Percentiles rank a stretch among this genome's conserved stretches.
Conservation (phyloP, 1,284 basidiomycete species). For the Caloboletus inedulis region DNA sequence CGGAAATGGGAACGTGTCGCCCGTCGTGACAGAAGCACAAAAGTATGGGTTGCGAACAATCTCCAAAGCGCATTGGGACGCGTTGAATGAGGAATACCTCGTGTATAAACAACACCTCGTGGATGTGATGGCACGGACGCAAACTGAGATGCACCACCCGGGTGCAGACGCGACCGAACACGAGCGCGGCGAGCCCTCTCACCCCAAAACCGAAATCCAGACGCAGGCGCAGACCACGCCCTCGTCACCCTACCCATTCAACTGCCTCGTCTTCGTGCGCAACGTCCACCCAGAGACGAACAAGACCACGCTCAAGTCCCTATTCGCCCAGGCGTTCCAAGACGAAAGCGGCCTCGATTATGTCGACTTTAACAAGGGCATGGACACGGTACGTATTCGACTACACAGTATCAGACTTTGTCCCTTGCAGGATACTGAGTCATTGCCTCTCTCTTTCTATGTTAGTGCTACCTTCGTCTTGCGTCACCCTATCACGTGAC, state of each 20-base stretch:
- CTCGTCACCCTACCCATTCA: constrained; percentile 50
- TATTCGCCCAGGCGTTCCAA: constrained; percentile 49
- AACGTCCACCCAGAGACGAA: constrained; percentile 71
- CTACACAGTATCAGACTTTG: neutral
- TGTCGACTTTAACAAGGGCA: constrained; percentile 74
- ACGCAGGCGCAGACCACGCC: constrained; percentile 21
- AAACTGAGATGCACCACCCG: constrained; percentile 10
- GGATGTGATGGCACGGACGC: constrained; percentile 39
- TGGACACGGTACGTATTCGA: constrained; percentile 53
- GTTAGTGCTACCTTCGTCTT: constrained; percentile 71
- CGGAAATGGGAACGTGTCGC: neutral
- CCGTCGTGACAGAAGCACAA: constrained; percentile 39
- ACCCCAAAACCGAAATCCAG: neutral
- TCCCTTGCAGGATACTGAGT: constrained; percentile 6
- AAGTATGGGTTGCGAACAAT: constrained; percentile 59
- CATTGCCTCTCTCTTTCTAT: neutral
- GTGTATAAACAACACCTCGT: constrained; percentile 51
- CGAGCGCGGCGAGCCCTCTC: neutral
- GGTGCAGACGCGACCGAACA: neutral
- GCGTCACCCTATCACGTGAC: constrained; percentile 47
- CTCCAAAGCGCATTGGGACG: constrained; percentile 57
- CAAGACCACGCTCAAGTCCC: constrained; percentile 66
- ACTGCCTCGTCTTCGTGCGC: constrained; percentile 66
- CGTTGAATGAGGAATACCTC: constrained; percentile 63
- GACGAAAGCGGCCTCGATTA: constrained; percentile 52